Conservation (phyloP, 768 basidiomycete species). For the Boletus coccyginus region DNA sequence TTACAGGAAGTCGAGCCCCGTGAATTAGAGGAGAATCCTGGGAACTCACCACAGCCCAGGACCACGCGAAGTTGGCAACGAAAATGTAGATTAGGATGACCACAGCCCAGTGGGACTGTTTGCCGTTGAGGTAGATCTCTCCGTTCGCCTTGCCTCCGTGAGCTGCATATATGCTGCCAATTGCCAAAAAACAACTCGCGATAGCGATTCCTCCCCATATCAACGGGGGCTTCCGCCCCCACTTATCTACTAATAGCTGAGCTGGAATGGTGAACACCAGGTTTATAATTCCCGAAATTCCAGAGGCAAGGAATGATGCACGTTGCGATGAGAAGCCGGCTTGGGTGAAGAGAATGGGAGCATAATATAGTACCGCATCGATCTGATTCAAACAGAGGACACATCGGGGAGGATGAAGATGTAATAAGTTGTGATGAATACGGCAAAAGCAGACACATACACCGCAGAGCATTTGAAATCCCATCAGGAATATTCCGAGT, state of each 20-base stretch:
- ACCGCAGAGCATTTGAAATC: constrained; percentile 39
- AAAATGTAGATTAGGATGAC: constrained; percentile 49
- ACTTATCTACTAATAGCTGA: constrained; percentile 40
- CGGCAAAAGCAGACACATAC: constrained; percentile 10
- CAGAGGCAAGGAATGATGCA: constrained; percentile 50
- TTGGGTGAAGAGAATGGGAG: constrained; percentile 48
- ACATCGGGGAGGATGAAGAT: background rate
- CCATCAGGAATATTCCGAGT: constrained; percentile 43
- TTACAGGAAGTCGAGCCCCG: background rate
- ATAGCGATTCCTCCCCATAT: constrained; percentile 44
- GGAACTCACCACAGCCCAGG: constrained; percentile 41
- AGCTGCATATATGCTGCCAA: constrained; percentile 43
- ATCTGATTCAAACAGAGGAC: constrained; percentile 15
- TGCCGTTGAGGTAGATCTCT: constrained; percentile 21
- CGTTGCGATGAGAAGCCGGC: constrained; percentile 47
- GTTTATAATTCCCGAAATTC: constrained; percentile 46
- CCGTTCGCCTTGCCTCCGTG: constrained; percentile 32
- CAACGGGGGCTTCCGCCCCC: constrained; percentile 35
- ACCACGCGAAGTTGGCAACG: constrained; percentile 40
- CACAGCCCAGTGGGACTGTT: constrained; percentile 34
- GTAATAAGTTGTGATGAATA: background rate
- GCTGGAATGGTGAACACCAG: constrained; percentile 37
- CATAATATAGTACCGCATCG: constrained; percentile 36
- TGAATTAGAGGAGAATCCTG: background rate
- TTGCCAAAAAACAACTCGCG: constrained; percentile 37